Percentiles rank a stretch among this genome's conserved stretches.
phyloP scores from a whole-genome alignment of 2,329 filamentous ascomycete genomes.

The Dryadomyces sulphureus region DNA sequence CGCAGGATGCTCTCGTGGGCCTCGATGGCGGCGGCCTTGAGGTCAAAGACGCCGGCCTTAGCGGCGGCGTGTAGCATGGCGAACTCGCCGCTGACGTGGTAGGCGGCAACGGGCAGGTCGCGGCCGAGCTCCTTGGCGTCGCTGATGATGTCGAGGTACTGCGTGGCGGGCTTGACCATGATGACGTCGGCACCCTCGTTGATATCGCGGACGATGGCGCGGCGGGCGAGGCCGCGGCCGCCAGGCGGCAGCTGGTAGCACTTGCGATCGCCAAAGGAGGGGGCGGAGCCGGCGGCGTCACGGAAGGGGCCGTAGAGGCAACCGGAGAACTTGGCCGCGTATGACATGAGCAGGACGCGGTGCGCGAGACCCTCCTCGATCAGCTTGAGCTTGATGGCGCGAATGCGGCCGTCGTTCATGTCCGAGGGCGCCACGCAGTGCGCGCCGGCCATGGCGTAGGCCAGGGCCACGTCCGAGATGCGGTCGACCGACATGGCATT shows the following conservation, averaged over 20 bases:
- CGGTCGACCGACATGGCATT: constrained; percentile 87
- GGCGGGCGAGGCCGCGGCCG: constrained; percentile 76
- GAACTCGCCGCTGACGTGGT: constrained; percentile 93
- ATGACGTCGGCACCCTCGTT: constrained; percentile 92
- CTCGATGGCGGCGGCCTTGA: constrained; percentile 91
- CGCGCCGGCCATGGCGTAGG: constrained; percentile 88
- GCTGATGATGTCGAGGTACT: constrained; percentile 94
- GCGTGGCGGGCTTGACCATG: constrained; percentile 96
- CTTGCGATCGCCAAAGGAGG: constrained; percentile 84
- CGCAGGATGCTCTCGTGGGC: constrained; percentile 84
- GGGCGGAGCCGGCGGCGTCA: constrained; percentile 81
- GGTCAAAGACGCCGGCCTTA: constrained; percentile 89
- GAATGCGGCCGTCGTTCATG: constrained; percentile 97
- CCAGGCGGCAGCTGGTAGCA: constrained; percentile 96
- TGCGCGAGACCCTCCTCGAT: constrained; percentile 92
- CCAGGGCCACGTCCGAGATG: constrained; percentile 92
- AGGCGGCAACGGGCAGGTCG: constrained; percentile 85
- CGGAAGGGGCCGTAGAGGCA: constrained; percentile 96
- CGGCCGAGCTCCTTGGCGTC: constrained; percentile 90
- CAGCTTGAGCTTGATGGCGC: constrained; percentile 93
- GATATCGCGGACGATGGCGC: constrained; percentile 83
- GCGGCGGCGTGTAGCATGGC: constrained; percentile 96
- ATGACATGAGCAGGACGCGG: constrained; percentile 87
- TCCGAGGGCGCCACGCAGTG: constrained; percentile 96
- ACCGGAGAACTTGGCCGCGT: constrained; percentile 93